phyloP scores from a whole-genome alignment of 2,329 filamentous ascomycete species.

The Zymoseptoria crescenta region DNA sequence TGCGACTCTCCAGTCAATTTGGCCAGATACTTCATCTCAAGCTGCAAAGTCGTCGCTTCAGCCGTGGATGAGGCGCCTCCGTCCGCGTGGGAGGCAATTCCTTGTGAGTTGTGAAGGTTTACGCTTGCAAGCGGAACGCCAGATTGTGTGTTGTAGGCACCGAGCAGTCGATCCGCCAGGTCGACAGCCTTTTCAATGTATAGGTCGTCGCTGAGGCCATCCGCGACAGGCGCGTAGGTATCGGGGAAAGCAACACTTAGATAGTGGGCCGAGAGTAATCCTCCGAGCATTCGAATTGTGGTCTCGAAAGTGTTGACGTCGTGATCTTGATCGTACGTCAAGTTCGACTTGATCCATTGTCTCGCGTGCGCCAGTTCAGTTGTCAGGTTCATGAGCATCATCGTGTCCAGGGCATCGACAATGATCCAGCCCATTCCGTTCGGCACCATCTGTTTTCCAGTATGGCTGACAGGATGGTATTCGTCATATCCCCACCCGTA shows the following conservation, averaged over 20 bases:
- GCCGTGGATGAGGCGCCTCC: constrained; percentile 86
- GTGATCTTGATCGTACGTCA: constrained; percentile 85
- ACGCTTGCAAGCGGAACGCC: constrained; percentile 88
- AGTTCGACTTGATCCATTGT: constrained; percentile 73
- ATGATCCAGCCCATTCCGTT: constrained; percentile 97
- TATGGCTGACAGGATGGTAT: constrained; percentile 75
- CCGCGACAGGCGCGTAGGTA: constrained; percentile 63
- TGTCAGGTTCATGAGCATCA: constrained; percentile 98
- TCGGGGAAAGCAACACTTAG: constrained; percentile 75
- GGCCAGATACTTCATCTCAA: constrained; percentile 95
- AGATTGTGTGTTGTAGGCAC: constrained; percentile 79
- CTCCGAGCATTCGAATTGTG: constrained; percentile 94
- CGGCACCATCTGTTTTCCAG: constrained; percentile 72
- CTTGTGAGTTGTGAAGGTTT: constrained; percentile 69
- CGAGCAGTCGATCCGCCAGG: constrained; percentile 75
- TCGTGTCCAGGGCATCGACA: constrained; percentile 86
- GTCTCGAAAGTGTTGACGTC: constrained; percentile 98
- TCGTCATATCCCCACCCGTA: constrained; percentile 96
- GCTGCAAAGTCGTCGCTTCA: constrained; percentile 82
- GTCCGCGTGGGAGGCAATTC: constrained; percentile 75
- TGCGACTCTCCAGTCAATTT: constrained; percentile 87
- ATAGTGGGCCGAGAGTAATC: constrained; percentile 87
- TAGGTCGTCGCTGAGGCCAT: constrained; percentile 72
- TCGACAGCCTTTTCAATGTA: constrained; percentile 96
- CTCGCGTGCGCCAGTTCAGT: constrained; percentile 74